Percentiles rank a stretch among this genome's conserved stretches.
Evolutionary conservation across 257 asterid species (phyloP).

Genomic region (Henckelia pumila): DNA sequence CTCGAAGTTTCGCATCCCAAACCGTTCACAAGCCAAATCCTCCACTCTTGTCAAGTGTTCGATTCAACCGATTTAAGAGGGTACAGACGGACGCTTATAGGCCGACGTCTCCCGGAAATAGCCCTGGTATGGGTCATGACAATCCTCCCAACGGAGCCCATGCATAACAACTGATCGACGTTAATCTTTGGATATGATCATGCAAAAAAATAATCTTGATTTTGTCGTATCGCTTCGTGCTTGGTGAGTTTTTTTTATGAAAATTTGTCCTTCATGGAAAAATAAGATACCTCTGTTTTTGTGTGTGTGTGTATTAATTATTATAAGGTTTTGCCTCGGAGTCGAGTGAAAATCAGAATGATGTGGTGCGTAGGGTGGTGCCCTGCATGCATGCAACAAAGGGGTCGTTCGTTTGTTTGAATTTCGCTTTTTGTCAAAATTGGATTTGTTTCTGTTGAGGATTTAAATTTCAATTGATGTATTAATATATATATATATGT

Average conservation of each 20-base stretch:
- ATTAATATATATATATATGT: too few species aligned
- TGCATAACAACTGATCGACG: constrained; percentile 11
- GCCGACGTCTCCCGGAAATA: constrained; percentile 58
- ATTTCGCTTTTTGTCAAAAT: constrained; percentile 1
- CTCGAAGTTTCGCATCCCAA: constrained; percentile 26
- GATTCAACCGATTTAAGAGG: constrained; percentile 34
- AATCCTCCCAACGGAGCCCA: constrained; percentile 31
- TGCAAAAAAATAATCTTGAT: background rate
- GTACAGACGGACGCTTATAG: constrained; percentile 34
- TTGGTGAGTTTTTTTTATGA: constrained; percentile 14
- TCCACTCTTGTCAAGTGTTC: background rate
- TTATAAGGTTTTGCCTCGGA: background rate
- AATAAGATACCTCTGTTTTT: background rate
- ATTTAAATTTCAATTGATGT: too few species aligned
- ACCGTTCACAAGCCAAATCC: background rate
- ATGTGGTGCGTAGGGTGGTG: background rate
- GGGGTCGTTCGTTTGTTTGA: background rate
- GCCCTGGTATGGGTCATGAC: constrained; percentile 75
- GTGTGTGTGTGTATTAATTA: background rate
- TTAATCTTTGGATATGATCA: background rate
- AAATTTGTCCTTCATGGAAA: constrained; percentile 8
- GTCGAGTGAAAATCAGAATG: constrained; percentile 16
- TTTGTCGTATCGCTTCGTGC: background rate
- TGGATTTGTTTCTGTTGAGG: constrained; percentile 20
- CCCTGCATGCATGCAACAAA: constrained; percentile 31